These are phyloP conservation scores for Singerocomus inundabilis DNA, from an alignment of 1,284 basidiomycete genomes.

Conservation along the genomic window DNA sequence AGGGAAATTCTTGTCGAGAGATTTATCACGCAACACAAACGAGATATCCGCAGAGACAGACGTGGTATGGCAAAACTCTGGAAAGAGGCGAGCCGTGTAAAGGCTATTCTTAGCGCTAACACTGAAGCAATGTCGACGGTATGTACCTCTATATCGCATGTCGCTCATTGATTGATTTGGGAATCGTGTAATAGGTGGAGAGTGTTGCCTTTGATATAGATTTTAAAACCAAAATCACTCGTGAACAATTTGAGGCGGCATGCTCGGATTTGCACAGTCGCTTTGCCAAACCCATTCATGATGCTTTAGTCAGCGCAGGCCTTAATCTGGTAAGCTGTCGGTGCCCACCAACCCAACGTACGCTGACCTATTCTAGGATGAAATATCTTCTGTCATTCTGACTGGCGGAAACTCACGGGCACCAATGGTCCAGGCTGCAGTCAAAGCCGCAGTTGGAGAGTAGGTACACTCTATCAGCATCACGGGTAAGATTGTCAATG, in stretches of 20 bases:
- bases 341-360: not conserved
- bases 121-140: conserved; percentile 73
- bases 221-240: conserved; percentile 76
- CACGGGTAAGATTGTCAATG: conserved; percentile 8
- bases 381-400: conserved; percentile 87
- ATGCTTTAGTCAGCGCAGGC: conserved; percentile 72
- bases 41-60: conserved; percentile 69
- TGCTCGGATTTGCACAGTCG: conserved; percentile 61
- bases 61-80: conserved; percentile 90
- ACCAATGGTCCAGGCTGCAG: conserved; percentile 86
- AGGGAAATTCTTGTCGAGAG: conserved; percentile 78
- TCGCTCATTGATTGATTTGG: conserved; percentile 3
- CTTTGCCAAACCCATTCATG: conserved; percentile 74
- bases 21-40: conserved; percentile 71
- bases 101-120: conserved; percentile 94
- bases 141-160: conserved; percentile 29
- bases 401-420: conserved; percentile 89
- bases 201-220: conserved; percentile 90
- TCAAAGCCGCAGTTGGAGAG: conserved; percentile 77
- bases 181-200: conserved; percentile 61
- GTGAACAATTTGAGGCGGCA: conserved; percentile 75
- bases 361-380: conserved; percentile 42
- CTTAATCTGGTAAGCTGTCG: conserved; percentile 53
- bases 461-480: conserved; percentile 35
- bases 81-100: conserved; percentile 91